Percentiles rank a stretch among this genome's conserved stretches.
phyloP scores from a whole-genome alignment of 176 grass and related monocot genomes.

The Chrysopogon serrulatus region DNA sequence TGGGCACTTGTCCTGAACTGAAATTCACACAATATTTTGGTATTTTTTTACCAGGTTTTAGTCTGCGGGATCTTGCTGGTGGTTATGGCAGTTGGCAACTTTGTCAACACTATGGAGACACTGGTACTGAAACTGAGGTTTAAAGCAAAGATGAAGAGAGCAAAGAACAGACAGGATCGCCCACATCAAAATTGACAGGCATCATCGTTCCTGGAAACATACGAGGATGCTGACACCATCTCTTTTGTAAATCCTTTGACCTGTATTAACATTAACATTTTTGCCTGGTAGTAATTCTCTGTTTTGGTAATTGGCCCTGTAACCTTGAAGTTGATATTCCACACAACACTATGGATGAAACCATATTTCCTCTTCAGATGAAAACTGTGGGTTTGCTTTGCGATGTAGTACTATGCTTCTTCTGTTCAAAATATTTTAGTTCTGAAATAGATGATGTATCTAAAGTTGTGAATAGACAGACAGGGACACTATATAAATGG shows the following conservation, averaged over 20 bases:
- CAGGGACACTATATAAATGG: not conserved
- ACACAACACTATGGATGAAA: not conserved
- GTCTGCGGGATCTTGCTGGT: conserved; percentile 76
- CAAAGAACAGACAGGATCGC: conserved; percentile 55
- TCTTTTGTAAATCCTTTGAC: conserved; percentile 41
- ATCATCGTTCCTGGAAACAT: not conserved
- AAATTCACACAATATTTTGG: not conserved
- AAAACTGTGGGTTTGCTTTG: not conserved
- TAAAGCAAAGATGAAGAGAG: conserved; percentile 89
- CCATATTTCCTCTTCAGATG: not conserved
- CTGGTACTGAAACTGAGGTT: conserved; percentile 66
- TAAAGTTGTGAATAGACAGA: not conserved
- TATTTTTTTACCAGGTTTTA: conserved; percentile 46
- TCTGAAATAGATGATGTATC: not conserved
- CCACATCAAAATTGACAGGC: conserved; percentile 32
- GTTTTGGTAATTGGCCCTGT: not conserved
- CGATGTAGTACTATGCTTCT: not conserved
- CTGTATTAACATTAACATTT: conserved; percentile 21
- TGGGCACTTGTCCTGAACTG: not conserved
- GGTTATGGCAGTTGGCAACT: conserved; percentile 93
- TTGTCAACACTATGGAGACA: conserved; percentile 79
- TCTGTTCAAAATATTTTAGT: not conserved
- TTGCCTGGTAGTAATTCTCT: conserved; percentile 16
- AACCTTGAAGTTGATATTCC: not conserved
- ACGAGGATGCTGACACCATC: conserved; percentile 22